A percentile compares a stretch with the other conserved stretches of the same genome.
These are phyloP conservation scores for Blumeria hordei DNA, from an alignment of 2,329 filamentous ascomycete genomes.

Conservation along the genomic window DNA sequence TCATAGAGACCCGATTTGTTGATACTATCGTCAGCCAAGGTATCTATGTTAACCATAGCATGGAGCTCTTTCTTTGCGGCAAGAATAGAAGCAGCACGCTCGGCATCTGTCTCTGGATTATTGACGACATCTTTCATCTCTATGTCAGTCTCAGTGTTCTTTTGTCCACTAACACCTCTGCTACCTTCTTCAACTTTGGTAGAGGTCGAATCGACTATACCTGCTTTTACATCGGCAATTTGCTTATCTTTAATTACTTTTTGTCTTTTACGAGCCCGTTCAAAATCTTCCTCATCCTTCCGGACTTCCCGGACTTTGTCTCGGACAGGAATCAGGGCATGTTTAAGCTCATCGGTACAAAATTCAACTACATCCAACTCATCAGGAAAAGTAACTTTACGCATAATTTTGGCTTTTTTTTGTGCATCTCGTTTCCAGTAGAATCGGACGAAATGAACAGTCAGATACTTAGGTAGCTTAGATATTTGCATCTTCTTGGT, in stretches of 20 bases:
- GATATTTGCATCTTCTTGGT: slow-evolving; percentile 82
- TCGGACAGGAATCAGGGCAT: slow-evolving; percentile 67
- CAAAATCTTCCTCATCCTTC: slow-evolving; percentile 85
- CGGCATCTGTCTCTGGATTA: slow-evolving; percentile 75
- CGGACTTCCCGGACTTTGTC: slow-evolving; percentile 89
- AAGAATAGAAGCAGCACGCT: slow-evolving; percentile 51
- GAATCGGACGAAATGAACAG: slow-evolving; percentile 93
- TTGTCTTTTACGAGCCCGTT: slow-evolving; percentile 75
- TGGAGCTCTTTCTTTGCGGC: slow-evolving; percentile 74
- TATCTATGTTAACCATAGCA: slow-evolving; percentile 47
- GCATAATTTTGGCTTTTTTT: slow-evolving; percentile 99
- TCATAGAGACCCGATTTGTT: slow-evolving; percentile 94
- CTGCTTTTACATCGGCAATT: slow-evolving; percentile 23
- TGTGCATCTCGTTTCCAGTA: slow-evolving; percentile 91
- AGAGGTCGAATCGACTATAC: slow-evolving; percentile 19
- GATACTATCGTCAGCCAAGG: slow-evolving; percentile 54
- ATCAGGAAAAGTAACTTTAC: slow-evolving; percentile 87
- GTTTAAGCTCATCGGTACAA: slow-evolving; percentile 72
- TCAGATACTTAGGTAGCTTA: slow-evolving; percentile 79
- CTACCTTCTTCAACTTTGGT: slow-evolving; percentile 21
- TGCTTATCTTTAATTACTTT: slow-evolving; percentile 35
- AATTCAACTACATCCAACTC: slow-evolving; percentile 89
- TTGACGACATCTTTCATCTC: slow-evolving; percentile 39
- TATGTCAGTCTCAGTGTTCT: slow-evolving; percentile 30
- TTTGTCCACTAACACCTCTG: neutral